phyloP scores from a whole-genome alignment of 345 rosid genomes.

The Acer campestre region DNA sequence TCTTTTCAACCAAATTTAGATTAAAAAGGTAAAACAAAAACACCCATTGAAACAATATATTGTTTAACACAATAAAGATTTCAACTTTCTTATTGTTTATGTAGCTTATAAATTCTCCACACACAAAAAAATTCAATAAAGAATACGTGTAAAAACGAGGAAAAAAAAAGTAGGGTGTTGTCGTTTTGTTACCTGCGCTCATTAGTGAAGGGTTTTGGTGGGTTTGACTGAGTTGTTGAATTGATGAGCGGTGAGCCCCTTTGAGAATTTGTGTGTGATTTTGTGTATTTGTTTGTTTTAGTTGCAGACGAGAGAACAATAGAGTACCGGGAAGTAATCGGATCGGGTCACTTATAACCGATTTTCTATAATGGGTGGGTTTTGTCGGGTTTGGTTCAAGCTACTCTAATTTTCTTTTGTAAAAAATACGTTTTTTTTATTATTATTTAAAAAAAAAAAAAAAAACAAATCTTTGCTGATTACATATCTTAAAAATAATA shows the following conservation, averaged over 20 bases:
- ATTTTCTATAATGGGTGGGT: too few relatives aligned
- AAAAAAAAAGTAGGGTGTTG: neutral
- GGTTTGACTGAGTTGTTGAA: neutral
- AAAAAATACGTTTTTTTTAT: too few relatives aligned
- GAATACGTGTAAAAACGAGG: neutral
- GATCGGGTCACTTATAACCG: neutral
- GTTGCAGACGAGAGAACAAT: too few relatives aligned
- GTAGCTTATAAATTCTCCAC: neutral
- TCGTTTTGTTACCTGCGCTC: slow-evolving; percentile 15
- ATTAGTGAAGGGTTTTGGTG: slow-evolving; percentile 1
- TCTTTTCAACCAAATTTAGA: neutral
- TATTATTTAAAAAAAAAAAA: too few relatives aligned
- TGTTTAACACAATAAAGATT: neutral
- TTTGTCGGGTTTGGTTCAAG: neutral
- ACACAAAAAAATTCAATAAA: neutral
- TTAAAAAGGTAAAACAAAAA: neutral
- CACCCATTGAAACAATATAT: neutral
- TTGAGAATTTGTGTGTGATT: neutral
- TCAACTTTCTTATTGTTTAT: neutral
- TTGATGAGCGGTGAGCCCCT: neutral
- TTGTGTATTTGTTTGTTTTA: too few relatives aligned
- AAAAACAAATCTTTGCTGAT: too few relatives aligned
- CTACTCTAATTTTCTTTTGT: neutral
- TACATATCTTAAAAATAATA: too few relatives aligned
- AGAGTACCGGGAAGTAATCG: neutral